Evolutionary conservation across 2,329 filamentous ascomycete genomes (phyloP), one percentile per base, ranked within the genome.

Genomic region (Aspergillus pseudoterreus): DNA sequence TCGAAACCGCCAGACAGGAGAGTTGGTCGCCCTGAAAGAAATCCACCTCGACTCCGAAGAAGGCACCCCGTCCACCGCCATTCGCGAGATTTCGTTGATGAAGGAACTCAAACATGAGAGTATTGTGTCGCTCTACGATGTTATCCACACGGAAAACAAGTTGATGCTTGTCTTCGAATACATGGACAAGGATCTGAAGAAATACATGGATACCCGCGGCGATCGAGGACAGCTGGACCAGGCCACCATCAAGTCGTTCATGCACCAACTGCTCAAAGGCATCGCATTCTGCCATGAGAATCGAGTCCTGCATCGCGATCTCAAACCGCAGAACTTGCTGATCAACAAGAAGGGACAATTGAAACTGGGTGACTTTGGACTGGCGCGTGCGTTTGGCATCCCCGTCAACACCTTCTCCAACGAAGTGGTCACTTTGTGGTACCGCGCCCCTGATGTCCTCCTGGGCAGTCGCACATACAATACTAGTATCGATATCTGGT

Each of bases 401-500:
- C 92, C 92, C 0, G 92, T 97, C 65, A 97, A 97, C 69, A 97
- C 92, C 15, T 97, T 97, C 74, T 95, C 90, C 47, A 97, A 97
- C 71, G 92, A 97, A 73, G 92, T 97, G 52, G 92, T 97, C 41
- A 97, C 94, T 0, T 80, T 97, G 15, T 97, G 92, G 92, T 99
- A 99, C 71, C 88, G 94, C 41, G 94, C 94, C 1, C 94, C 94
- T 0, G 94, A 99, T 64, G 94, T 99, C 43, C 82, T 99, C 47
- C 82, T 99, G 43, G 94, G 94, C 47, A 94, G 88, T 64, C 81
- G 94, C 59, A 97, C 94, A 19, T 99, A 99, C 77, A 99, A 96
- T 75, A 99, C 94, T n/a, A 95, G 90, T 74, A 97, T 99, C 71
- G 94, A 99, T 67, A 97, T 99, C 69, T 99, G 94, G 94, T 96